Base-by-base conservation (phyloP, 768 basidiomycete genomes). In the Serendipita indica region DNA sequence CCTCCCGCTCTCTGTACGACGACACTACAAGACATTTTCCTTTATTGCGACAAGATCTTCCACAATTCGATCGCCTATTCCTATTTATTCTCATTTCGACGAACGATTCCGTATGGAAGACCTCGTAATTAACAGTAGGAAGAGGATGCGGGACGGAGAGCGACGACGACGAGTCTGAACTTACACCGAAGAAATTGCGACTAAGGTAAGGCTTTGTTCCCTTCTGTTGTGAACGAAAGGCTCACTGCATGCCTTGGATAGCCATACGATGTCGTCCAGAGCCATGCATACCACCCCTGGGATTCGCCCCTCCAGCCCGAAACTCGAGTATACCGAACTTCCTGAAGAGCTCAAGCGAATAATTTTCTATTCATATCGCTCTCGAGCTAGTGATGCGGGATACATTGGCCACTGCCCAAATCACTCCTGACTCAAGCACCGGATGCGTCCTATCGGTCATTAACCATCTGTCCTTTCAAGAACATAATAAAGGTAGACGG, bases 311-410 rank as follows among this genome's bases (percentile, higher is more conserved):
- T 30, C 37, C 59, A 33, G 13, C 16, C 13, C 59, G 32, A 33
- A 7, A 18, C n/a, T n/a, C n/a, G n/a, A n/a, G n/a, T n/a, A n/a
- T n/a, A 37, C 43, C 18, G 22, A 30, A n/a, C n/a, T n/a, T n/a
- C n/a, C n/a, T 1, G 49, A 25, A 10, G 10, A n/a, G 6, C 62
- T 63, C 3, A 28, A 67, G 77, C 37, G 81, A 84, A 34, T 77
- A 90, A 34, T 73, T 74, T 62, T 74, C 70, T 58, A 74, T 84
- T 46, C 82, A 89, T 64, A 81, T 77, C 22, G 79, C 81, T 7
- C 72, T 90, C 46, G 86, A 89, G 63, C 84, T 85, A 66, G 88
- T 88, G 52, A 76, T 90, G 58, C 87, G 88, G 2, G 86, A 88
- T 71, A 86, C 86, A 6, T 77, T 91, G 28, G 88, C 88, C 3